Conservation (phyloP, 1,284 basidiomycete species). For the Trichosporon ovoides region DNA sequence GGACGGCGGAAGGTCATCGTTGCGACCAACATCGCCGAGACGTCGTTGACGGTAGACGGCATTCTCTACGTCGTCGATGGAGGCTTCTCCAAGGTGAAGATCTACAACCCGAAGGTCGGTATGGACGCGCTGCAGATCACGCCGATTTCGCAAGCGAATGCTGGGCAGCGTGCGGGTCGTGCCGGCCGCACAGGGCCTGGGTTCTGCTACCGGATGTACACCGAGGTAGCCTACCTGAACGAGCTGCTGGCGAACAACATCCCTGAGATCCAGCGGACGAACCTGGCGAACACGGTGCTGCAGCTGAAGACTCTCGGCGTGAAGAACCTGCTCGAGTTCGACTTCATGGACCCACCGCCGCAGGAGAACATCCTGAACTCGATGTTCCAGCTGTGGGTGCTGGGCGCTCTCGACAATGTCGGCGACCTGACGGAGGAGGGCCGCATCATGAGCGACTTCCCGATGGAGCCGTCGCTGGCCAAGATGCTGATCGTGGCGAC, state of each 20-base stretch:
- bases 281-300: slow-evolving; percentile 92
- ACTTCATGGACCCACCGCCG: slow-evolving; percentile 94
- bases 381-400: slow-evolving; percentile 99
- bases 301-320: slow-evolving; percentile 90
- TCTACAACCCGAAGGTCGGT: slow-evolving; percentile 97
- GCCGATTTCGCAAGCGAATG: slow-evolving; percentile 96
- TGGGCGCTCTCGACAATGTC: slow-evolving; percentile 93
- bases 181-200: slow-evolving; percentile 94
- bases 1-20: slow-evolving; percentile 95
- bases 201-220: slow-evolving; percentile 95
- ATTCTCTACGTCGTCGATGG: slow-evolving; percentile 96
- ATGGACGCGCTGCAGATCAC: slow-evolving; percentile 99
- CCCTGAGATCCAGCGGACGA: slow-evolving; percentile 96
- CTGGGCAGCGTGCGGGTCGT: slow-evolving; percentile 88
- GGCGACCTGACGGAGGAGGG: slow-evolving; percentile 91
- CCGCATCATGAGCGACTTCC: slow-evolving; percentile 97
- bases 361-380: slow-evolving; percentile 91
- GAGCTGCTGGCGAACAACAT: slow-evolving; percentile 96
- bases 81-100: slow-evolving; percentile 95
- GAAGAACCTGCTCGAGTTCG: slow-evolving; percentile 93
- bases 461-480: slow-evolving; percentile 94
- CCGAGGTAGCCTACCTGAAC: slow-evolving; percentile 92
- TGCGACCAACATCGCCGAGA: slow-evolving; percentile 98
- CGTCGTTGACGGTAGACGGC: slow-evolving; percentile 94
- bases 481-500: slow-evolving; percentile 98